These are phyloP conservation scores for Fusarium pilosicola DNA, from an alignment of 2,329 filamentous ascomycete species.

Conservation along the genomic window DNA sequence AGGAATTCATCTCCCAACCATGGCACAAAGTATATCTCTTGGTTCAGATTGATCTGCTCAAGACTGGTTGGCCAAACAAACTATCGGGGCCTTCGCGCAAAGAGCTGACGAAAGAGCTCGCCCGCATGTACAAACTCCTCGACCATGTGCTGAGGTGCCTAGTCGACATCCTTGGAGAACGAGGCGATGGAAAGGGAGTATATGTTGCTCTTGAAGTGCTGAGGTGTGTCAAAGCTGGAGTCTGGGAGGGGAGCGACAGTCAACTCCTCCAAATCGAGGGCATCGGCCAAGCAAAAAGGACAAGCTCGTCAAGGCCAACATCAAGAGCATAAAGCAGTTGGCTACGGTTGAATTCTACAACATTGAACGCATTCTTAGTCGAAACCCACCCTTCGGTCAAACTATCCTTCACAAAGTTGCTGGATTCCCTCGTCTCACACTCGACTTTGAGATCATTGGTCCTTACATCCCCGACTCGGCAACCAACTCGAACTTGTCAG, in stretches of 20 bases:
- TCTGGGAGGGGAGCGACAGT: constrained; percentile 83
- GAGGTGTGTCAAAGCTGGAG: constrained; percentile 76
- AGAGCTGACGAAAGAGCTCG: constrained; percentile 47
- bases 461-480: constrained; percentile 1
- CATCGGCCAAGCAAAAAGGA: constrained; percentile 79
- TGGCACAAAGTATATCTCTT: constrained; percentile 82
- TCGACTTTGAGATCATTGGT: constrained; percentile 52
- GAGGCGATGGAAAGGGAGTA: constrained; percentile 71
- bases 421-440: constrained; percentile 71
- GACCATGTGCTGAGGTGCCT: constrained; percentile 51
- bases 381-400: constrained; percentile 84
- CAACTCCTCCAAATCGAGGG: constrained; percentile 86
- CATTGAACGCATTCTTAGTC: constrained; percentile 80
- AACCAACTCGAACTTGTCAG: not conserved
- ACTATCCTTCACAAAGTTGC: constrained; percentile 72
- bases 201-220: constrained; percentile 79
- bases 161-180: constrained; percentile 51
- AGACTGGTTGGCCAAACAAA: constrained; percentile 68
- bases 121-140: constrained; percentile 48
- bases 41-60: constrained; percentile 76
- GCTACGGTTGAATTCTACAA: constrained; percentile 71
- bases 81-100: constrained; percentile 47
- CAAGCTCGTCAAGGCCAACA: constrained; percentile 76
- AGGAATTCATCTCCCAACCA: constrained; percentile 61
- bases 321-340: constrained; percentile 78